Evolutionary conservation across 768 basidiomycete species (phyloP).

Genomic region (Termitomyces heimii): DNA sequence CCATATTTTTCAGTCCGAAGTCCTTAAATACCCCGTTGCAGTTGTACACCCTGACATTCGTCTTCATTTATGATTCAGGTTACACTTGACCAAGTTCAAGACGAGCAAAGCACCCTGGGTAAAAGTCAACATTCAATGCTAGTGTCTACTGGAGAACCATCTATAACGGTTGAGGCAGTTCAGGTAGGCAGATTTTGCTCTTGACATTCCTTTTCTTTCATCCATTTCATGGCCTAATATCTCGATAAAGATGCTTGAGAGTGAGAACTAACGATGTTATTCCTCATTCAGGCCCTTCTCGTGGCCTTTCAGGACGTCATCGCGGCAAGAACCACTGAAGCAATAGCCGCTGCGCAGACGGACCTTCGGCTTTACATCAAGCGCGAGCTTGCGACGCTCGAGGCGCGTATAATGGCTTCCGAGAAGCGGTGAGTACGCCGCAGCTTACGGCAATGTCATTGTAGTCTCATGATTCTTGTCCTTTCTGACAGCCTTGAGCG

Average conservation of each 20-base stretch:
- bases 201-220: too few species aligned
- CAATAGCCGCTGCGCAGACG: background rate
- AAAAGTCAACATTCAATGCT: background rate
- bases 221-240: background rate
- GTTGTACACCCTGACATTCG: background rate
- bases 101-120: background rate
- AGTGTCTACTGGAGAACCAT: background rate
- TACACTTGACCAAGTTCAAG: background rate
- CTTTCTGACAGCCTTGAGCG: too few species aligned
- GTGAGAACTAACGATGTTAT: too few species aligned
- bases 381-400: background rate
- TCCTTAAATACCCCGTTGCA: background rate
- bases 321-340: background rate
- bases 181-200: background rate
- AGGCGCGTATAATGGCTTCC: background rate
- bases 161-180: background rate
- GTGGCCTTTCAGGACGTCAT: too few species aligned
- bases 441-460: background rate
- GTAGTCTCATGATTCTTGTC: too few species aligned
- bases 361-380: background rate
- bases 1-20: background rate
- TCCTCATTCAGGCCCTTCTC: too few species aligned
- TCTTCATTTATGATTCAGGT: background rate
- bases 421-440: background rate
- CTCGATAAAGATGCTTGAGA: too few species aligned